phyloP scores from a whole-genome alignment of 495 filamentous ascomycete species.

The Aspergillus leporis region DNA sequence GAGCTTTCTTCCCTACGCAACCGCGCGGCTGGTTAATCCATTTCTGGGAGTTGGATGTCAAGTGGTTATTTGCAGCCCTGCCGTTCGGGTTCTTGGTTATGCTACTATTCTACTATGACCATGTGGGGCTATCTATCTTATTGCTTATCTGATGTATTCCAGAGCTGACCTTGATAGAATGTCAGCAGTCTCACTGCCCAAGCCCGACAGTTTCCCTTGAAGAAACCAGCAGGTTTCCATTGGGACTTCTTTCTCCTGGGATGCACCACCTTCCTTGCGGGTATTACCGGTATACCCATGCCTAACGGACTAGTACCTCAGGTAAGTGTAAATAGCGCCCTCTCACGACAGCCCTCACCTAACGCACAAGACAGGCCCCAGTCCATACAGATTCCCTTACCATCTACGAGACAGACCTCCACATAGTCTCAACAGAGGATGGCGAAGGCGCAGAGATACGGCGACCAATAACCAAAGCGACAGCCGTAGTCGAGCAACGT shows the following conservation, averaged over 20 bases:
- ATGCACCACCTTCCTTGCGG: conserved; percentile 73
- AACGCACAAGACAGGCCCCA: conserved; percentile 50
- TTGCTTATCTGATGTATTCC: neutral
- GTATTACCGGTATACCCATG: conserved; percentile 75
- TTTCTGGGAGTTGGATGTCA: conserved; percentile 74
- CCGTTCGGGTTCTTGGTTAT: conserved; percentile 79
- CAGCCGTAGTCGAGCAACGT: conserved; percentile 79
- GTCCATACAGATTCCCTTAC: conserved; percentile 69
- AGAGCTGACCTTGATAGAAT: conserved; percentile 38
- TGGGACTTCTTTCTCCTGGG: conserved; percentile 89
- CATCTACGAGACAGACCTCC: conserved; percentile 53
- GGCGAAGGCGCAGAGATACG: conserved; percentile 52
- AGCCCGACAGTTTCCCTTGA: conserved; percentile 78
- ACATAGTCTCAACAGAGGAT: conserved; percentile 55
- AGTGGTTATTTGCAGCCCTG: conserved; percentile 73
- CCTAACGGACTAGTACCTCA: conserved; percentile 88
- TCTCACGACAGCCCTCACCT: conserved; percentile 1
- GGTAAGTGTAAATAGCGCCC: conserved; percentile 6
- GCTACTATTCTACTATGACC: conserved; percentile 82
- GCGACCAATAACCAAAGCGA: conserved; percentile 52
- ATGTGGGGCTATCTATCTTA: conserved; percentile 26
- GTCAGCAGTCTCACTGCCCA: conserved; percentile 74
- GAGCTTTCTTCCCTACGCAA: conserved; percentile 71
- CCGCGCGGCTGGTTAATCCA: conserved; percentile 72
- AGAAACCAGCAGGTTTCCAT: conserved; percentile 85